These are phyloP conservation scores for Ceriops tagal DNA, from an alignment of 345 rosid genomes.

Conservation along the genomic window DNA sequence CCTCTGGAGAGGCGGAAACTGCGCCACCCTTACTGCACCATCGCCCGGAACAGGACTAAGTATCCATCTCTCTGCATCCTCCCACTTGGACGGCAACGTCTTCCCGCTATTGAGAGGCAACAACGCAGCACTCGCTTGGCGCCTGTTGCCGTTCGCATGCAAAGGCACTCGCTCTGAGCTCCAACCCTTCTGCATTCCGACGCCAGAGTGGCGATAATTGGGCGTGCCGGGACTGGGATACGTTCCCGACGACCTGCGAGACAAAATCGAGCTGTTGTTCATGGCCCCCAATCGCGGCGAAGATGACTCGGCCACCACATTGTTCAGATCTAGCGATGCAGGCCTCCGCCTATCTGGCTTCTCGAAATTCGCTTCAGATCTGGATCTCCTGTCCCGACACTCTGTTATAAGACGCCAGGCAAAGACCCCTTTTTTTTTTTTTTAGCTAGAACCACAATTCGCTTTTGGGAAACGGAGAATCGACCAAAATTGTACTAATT, in stretches of 20 bases:
- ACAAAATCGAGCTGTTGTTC: slow-evolving; percentile 46
- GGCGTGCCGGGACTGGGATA: slow-evolving; percentile 95
- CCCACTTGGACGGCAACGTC: slow-evolving; percentile 96
- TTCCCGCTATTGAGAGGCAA: slow-evolving; percentile 68
- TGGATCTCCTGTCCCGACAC: slow-evolving; percentile 70
- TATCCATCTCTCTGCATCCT: slow-evolving; percentile 99
- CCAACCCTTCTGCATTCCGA: slow-evolving; percentile 91
- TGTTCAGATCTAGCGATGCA: slow-evolving; percentile 72
- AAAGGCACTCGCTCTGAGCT: slow-evolving; percentile 83
- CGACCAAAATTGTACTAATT: background rate
- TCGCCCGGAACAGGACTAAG: slow-evolving; percentile 83
- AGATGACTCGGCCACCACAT: slow-evolving; percentile 40
- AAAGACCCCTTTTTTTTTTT: background rate
- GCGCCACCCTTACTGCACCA: slow-evolving; percentile 44
- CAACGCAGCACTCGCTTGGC: slow-evolving; percentile 45
- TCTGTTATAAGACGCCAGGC: slow-evolving; percentile 35
- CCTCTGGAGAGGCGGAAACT: slow-evolving; percentile 49
- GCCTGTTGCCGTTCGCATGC: slow-evolving; percentile 54
- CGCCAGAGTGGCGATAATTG: slow-evolving; percentile 43
- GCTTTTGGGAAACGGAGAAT: background rate
- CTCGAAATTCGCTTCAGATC: slow-evolving; percentile 61
- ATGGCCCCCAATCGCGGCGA: slow-evolving; percentile 60
- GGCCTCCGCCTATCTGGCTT: slow-evolving; percentile 65
- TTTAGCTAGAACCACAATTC: background rate
- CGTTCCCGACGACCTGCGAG: slow-evolving; percentile 55